Evolutionary conservation across 2,329 filamentous ascomycete species (phyloP), one percentile per base, ranked within the genome.

Genomic region (Apiospora hydei): DNA sequence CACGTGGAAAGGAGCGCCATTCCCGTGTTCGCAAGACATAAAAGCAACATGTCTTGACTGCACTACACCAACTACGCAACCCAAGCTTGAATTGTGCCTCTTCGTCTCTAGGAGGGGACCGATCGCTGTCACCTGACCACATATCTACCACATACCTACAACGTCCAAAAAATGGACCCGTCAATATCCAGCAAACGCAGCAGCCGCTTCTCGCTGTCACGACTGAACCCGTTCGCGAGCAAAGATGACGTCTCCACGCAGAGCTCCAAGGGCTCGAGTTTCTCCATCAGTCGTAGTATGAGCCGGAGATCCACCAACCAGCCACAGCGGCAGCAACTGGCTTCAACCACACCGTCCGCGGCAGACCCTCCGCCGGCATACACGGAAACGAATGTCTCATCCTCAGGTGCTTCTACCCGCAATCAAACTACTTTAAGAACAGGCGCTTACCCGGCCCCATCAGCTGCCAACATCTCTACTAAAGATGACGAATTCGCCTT

Each of bases 401-500:
- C 57, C 57, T 41, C 57, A 64, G 57, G 57, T 64, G 44, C 44
- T 69, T 44, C 43, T 49, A 49, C 43, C 43, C 44, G n/a, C 38
- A 47, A 47, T 30, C 67, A 10, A 49, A n/a, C 26, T 1, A 64
- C 30, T 64, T 64, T 34, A 24, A 64, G 57, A 24, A 41, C 34
- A 64, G 67, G 44, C 24, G 67, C 67, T 71, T 66, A 71, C 66
- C 70, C 47, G 30, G 44, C n/a, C 49, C 30, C 30, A 16, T 67
- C 70, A 53, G 66, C 47, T 41, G 57, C 57, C 3, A 64, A 41
- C 10, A 41, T 64, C 8, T 64, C 57, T n/a, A 66, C 46, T 4
- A 74, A 77, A 26, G 76, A 80, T 64, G 44, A 44, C 41, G 75
- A 76, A 3, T 78, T 78, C 79, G 88, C 90, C 2, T 97, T 97